Evolutionary conservation across 1,139 yeast species (phyloP).

Genomic region (Citeromyces hawaiiensis): DNA sequence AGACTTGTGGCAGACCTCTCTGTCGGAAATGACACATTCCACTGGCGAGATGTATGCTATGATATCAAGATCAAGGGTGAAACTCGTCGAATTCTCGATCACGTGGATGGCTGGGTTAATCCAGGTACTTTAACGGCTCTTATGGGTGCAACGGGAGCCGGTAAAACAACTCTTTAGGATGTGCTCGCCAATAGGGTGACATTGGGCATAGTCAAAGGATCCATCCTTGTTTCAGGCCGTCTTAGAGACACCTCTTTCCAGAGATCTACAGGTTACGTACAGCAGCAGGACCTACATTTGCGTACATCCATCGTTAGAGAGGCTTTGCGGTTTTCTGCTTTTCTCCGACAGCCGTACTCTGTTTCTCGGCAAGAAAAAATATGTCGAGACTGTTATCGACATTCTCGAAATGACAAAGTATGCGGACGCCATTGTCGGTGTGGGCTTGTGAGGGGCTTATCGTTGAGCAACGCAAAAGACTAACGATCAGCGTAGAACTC

Average conservation of each 20-base stretch:
- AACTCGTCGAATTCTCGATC: conserved; percentile 48
- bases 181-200: conserved; percentile 70
- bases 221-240: conserved; percentile 61
- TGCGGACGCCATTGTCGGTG: conserved; percentile 78
- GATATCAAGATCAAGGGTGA: conserved; percentile 57
- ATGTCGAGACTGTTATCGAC: conserved; percentile 59
- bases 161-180: conserved; percentile 67
- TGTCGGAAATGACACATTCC: conserved; percentile 39
- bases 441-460: conserved; percentile 66
- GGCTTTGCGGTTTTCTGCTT: conserved; percentile 60
- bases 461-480: conserved; percentile 77
- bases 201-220: conserved; percentile 67
- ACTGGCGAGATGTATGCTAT: conserved; percentile 70
- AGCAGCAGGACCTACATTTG: conserved; percentile 71
- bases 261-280: conserved; percentile 74
- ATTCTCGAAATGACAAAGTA: conserved; percentile 61
- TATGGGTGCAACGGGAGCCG: conserved; percentile 88
- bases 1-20: conserved; percentile 9
- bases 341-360: conserved; percentile 52
- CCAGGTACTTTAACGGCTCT: conserved; percentile 67
- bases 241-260: conserved; percentile 62
- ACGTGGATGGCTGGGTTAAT: conserved; percentile 76
- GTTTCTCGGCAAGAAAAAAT: conserved; percentile 53
- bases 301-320: conserved; percentile 71
- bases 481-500: conserved; percentile 77